A percentile compares a stretch with the other conserved stretches of the same genome.
These are phyloP conservation scores for Aspergillus fructus DNA, from an alignment of 2,329 filamentous ascomycete species.

Conservation along the genomic window DNA sequence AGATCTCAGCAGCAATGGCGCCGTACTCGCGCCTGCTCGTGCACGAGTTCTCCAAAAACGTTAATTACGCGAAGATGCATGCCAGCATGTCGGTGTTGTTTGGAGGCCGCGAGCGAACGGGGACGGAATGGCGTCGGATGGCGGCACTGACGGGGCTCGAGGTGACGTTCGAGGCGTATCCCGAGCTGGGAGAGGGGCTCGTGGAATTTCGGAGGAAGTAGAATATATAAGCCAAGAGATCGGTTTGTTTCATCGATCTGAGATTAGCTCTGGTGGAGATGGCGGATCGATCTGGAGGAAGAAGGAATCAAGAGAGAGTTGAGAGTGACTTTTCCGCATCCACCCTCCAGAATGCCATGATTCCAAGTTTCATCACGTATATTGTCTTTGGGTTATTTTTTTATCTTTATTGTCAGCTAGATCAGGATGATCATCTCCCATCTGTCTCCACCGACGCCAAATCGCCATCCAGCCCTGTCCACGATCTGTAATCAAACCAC, in stretches of 20 bases:
- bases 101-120: conserved; percentile 35
- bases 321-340: too few relatives aligned
- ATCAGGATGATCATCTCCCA: too few relatives aligned
- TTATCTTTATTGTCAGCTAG: too few relatives aligned
- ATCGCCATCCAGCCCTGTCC: too few relatives aligned
- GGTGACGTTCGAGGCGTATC: conserved; percentile 38
- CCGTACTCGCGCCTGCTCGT: conserved; percentile 35
- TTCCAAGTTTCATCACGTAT: too few relatives aligned
- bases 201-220: conserved; percentile 23
- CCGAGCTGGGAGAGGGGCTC: conserved; percentile 31
- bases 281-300: not conserved
- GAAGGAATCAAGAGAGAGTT: too few relatives aligned
- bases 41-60: conserved; percentile 38
- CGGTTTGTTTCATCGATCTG: not conserved
- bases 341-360: too few relatives aligned
- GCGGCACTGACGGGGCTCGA: conserved; percentile 32
- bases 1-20: conserved; percentile 35
- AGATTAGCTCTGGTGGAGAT: not conserved
- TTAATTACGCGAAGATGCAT: conserved; percentile 36
- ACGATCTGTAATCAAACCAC: too few relatives aligned
- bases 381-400: too few relatives aligned
- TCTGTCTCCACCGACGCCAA: too few relatives aligned
- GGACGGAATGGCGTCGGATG: conserved; percentile 35
- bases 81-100: conserved; percentile 39
- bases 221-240: too few relatives aligned